Evolutionary conservation across 2,329 filamentous ascomycete genomes (phyloP), one percentile per base, ranked within the genome.

Genomic region (Aspergillus brunneoviolaceus): DNA sequence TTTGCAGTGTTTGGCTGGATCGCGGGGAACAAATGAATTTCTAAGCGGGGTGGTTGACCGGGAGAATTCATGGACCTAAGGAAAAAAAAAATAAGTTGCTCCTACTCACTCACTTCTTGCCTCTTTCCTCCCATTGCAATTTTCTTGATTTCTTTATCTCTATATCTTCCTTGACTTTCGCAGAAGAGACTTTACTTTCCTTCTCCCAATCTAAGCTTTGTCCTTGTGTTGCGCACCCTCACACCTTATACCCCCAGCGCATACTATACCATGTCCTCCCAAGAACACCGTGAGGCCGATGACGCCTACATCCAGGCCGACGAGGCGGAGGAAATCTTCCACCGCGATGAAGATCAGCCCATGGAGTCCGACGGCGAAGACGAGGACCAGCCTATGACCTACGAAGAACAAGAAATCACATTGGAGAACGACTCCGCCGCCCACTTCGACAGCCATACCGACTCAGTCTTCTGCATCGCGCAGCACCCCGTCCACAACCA

Each of bases 391-490:
- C 79, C 81, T 29, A 84, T 88, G 67, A 64, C 56, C 48, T 70
- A 66, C 54, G 73, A 76, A 58, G 76, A 81, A 55, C 80, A 89
- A 74, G 91, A 95, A 74, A 87, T 97, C 48, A 79, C 86, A 48
- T 83, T 98, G 6, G 87, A 95, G 64, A 99, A 98, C 82, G 94
- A 99, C 82, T 96, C 92, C 66, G 83, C 89, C 66, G 94, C 92
- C 61, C 94, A 96, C 81, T 97, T 98, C 72, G 95, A 98, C 80
- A 77, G 80, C 39, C 92, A 97, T 80, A 89, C 87, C 68, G 92
- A 97, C 83, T 93, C 89, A 62, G 90, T 99, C 71, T 99, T 97
- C 81, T 87, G 91, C 77, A 95, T 99, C 74, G 92, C 94, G 19
- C 92, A 96, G 74, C 95, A 99, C 75, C 95, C 95, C 4, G 81